Evolutionary conservation across 2,329 filamentous ascomycete genomes (phyloP), one percentile per base, ranked within the genome.

Genomic region (Calonectria montana): DNA sequence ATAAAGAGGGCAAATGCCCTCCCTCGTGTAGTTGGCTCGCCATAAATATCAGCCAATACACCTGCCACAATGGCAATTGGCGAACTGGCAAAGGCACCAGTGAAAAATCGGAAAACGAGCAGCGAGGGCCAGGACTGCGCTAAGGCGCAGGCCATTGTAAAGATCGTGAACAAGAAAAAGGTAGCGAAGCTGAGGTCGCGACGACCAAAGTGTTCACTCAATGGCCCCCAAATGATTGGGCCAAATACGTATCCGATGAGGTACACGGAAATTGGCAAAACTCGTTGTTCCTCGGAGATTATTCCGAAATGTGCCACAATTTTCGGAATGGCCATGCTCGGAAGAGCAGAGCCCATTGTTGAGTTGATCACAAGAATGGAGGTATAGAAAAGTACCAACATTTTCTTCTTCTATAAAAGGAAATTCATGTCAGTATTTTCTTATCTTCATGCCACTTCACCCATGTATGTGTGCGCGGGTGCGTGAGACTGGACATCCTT

Each of bases 31-130:
- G 75, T 77, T 4, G 80, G 74, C 64, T 91, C 86, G 63, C 86
- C 86, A 77, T 90, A 94, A 7, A 93, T 86, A 81, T 94, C 93
- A 16, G 93, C 92, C 74, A 93, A 87, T 12, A 93, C 88, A 0
- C 90, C 91, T 31, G 81, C 90, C 77, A 92, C 89, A 9, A 94
- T 88, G 27, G 89, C 88, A 59, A 94, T 91, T 0, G 91, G 90
- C 6, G 88, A 87, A 69, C 87, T 89, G 3, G 89, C 90, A 74
- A 87, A 88, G 2, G 88, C 80, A 9, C 89, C 90, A 41, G 84
- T 82, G 27, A 91, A 80, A 48, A 91, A 85, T 15, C 90, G 85
- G 74, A 91, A 91, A 23, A 89, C 80, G 18, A 91, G 85, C 15
- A 91, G 81, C 8, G 86, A 84, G 0, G 85, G 81, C 85, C 88